Conservation (phyloP, 345 rosid species). For the Acer negundo region DNA sequence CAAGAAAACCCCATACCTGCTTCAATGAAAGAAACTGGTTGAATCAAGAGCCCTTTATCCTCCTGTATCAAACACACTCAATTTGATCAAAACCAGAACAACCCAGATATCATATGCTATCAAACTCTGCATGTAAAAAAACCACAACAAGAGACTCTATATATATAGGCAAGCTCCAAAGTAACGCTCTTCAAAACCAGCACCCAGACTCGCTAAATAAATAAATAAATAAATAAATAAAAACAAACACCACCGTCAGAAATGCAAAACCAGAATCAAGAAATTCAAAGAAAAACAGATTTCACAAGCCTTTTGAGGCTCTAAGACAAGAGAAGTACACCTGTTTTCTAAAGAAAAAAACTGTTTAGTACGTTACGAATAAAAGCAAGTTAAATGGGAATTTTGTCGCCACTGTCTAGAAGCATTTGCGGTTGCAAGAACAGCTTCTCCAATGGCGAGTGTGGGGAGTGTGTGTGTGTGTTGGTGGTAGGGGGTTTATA, state of each 20-base stretch:
- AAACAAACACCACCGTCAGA: neutral
- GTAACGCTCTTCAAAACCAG: neutral
- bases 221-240: neutral
- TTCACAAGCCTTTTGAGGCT: neutral
- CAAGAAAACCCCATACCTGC: neutral
- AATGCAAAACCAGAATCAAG: neutral
- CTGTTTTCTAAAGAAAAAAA: neutral
- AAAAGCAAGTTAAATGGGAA: neutral
- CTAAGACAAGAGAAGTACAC: neutral
- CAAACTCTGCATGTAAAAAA: neutral
- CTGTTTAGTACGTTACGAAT: slow-evolving; percentile 6
- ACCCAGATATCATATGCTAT: slow-evolving; percentile 12
- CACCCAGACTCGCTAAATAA: neutral
- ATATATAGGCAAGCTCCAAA: neutral
- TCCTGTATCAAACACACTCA: neutral
- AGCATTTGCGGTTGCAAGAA: slow-evolving; percentile 11
- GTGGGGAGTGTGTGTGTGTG: neutral
- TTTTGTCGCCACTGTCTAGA: neutral
- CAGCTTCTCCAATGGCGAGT: slow-evolving; percentile 9
- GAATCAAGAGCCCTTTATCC: neutral
- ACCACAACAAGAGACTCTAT: neutral
- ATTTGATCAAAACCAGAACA: neutral
- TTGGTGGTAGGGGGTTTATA: neutral
- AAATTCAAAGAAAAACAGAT: neutral
- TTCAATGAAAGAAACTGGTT: neutral